Base-by-base conservation (phyloP, 495 filamentous ascomycete species). In the Hamigera avellanea region DNA sequence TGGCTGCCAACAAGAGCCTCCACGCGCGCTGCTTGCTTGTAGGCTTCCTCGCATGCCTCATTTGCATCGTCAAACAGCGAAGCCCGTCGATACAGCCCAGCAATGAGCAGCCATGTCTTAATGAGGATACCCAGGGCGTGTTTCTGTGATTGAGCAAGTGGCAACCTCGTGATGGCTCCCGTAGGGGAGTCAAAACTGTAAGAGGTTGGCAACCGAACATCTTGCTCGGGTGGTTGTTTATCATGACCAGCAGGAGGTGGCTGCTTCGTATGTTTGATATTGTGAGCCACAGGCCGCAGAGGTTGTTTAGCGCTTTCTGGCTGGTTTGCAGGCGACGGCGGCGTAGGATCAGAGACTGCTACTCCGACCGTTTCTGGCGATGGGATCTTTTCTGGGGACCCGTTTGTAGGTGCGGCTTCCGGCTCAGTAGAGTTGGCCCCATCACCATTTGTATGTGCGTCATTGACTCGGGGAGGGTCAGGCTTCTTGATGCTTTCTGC, bases 81-180 rank as follows among this genome's bases (percentile, higher is more conserved):
- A 8, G 88, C 85, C 31, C 85, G 75, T 16, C 87, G 75, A 48
- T 98, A 96, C 36, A 95, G 75, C 0, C 79, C 79, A 2, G 84
- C 78, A 32, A 94, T 87, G 41, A 86, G 78, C 9, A 95, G 69
- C 91, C 91, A 98, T 15, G 93, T 75, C 36, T 75, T 77, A n/a
- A 81, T 66, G 5, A 94, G 68, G 46, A 80, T 56, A 4, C 67
- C 68, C 23, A 69, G 68, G 15, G 78, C 66, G 40, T 73, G 75
- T 35, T 74, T 73, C 42, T 71, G 66, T 25, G 53, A 53, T 48
- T 67, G 53, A 25, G 56, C 32, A 33, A 53, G 39, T 21, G 65
- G 47, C 21, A 64, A 60, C 42, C 57, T 57, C 37, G 56, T 61
- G 26, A 53, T 42, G 6, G 58, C 50, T 35, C 53, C 39, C 19